phyloP scores from a whole-genome alignment of 768 basidiomycete genomes.

The Boletellus ananiceps region DNA sequence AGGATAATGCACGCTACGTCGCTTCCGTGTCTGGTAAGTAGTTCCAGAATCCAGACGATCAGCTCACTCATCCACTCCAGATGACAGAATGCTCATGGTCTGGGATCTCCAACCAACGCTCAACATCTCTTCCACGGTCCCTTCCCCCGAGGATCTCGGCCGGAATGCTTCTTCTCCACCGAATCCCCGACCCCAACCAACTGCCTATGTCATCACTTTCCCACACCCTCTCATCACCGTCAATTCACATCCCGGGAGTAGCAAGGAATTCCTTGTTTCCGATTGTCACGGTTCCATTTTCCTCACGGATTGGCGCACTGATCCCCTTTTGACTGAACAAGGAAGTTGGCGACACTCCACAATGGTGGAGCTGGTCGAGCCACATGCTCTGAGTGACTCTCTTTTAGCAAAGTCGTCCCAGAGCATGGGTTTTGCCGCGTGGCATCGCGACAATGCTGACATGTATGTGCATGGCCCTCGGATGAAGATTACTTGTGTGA shows the following conservation, averaged over 20 bases:
- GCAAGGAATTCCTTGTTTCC: slow-evolving; percentile 76
- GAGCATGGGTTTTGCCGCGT: slow-evolving; percentile 59
- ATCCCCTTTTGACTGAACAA: slow-evolving; percentile 50
- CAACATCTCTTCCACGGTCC: slow-evolving; percentile 38
- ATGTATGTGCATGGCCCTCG: slow-evolving; percentile 48
- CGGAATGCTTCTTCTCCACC: slow-evolving; percentile 29
- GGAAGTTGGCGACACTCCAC: slow-evolving; percentile 58
- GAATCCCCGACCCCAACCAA: slow-evolving; percentile 56
- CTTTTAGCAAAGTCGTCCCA: slow-evolving; percentile 42
- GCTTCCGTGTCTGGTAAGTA: slow-evolving; percentile 71
- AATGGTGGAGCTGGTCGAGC: slow-evolving; percentile 69
- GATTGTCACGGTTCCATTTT: slow-evolving; percentile 72
- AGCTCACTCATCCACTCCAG: slow-evolving; percentile 31
- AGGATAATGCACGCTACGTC: slow-evolving; percentile 67
- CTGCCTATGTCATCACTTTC: slow-evolving; percentile 72
- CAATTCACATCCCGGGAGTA: slow-evolving; percentile 62
- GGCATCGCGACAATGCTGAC: slow-evolving; percentile 66
- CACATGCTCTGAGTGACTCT: slow-evolving; percentile 53
- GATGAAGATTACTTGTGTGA: not conserved
- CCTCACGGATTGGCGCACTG: slow-evolving; percentile 79
- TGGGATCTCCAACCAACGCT: slow-evolving; percentile 74
- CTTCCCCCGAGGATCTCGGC: slow-evolving; percentile 31
- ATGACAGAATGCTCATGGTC: slow-evolving; percentile 81
- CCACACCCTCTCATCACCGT: slow-evolving; percentile 67
- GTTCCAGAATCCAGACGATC: not conserved